Base-by-base conservation (phyloP, 768 basidiomycete species). In the Dendrothele bispora region DNA sequence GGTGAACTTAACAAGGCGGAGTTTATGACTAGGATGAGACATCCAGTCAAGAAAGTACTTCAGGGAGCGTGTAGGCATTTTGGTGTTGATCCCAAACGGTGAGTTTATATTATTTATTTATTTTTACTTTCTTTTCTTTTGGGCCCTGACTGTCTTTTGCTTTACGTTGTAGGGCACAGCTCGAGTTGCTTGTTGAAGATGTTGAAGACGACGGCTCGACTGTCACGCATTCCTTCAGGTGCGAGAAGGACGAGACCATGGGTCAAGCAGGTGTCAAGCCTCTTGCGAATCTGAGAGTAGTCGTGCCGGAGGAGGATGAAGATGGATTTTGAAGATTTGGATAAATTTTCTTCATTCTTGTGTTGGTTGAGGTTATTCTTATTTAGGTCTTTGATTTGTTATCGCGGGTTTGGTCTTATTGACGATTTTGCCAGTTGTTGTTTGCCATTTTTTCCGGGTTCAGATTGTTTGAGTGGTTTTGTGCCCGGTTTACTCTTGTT, bases 11-110 rank as follows among this genome's bases (percentile, higher is more conserved):
- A 39, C 28, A 26, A 29, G 18, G 46, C 37, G 10, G 46, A 47
- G 38, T 47, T 47, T 12, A 47, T 47, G 46, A 47, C 38, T n/a
- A 27, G 38, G 24, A 39, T 30, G 29, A 47, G 29, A n/a, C 46
- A 47, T 27, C 30, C 38, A 8, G 28, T 47, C 24, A 22, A 28
- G 12, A 47, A 47, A 24, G 46, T 47, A 4, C 38, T 47, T 17
- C 29, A 36, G 2, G 38, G 38, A 8, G 46, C 46, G 14, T 47
- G 46, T 38, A 38, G 39, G 20, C 38, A 22, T 15, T 47, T 47
- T 30, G 27, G 27, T 7, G 24, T 47, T 15, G 38, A 47, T 17
- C 38, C 46, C 17, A 17, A 5, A n/a, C 20, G 7, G 46, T 47
- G 22, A 39, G 46, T 47, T 22, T 12, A 22, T 15, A 34, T 7